Conservation (phyloP, 1,284 basidiomycete species). For the Afroboletus lepidellus region DNA sequence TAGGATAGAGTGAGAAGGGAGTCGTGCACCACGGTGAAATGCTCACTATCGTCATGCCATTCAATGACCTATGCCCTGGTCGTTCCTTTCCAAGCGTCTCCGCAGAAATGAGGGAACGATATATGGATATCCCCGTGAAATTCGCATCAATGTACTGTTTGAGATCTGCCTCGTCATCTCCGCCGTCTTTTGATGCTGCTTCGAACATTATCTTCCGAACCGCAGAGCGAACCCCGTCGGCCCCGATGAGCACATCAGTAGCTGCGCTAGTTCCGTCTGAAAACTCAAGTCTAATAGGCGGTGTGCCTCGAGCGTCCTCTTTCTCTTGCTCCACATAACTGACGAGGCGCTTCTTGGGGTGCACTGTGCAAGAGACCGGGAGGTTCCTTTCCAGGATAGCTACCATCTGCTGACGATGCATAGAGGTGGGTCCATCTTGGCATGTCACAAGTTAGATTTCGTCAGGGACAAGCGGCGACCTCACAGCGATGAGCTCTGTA, state of each 20-base stretch:
- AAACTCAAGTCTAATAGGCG: constrained; percentile 14
- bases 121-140: constrained; percentile 23
- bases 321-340: constrained; percentile 12
- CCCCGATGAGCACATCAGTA: constrained; percentile 20
- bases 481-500: constrained; percentile 1
- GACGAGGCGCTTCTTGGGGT: constrained; percentile 20
- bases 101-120: constrained; percentile 18
- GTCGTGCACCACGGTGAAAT: neutral
- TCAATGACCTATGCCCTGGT: constrained; percentile 38
- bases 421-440: constrained; percentile 9
- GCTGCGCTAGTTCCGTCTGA: constrained; percentile 20
- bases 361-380: constrained; percentile 22
- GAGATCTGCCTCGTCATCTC: neutral
- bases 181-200: constrained; percentile 3
- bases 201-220: constrained; percentile 24
- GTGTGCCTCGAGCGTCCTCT: neutral
- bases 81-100: constrained; percentile 15
- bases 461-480: neutral
- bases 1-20: neutral
- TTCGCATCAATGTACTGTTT: constrained; percentile 16
- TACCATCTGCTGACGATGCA: constrained; percentile 28
- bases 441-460: neutral
- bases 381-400: constrained; percentile 18
- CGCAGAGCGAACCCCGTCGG: constrained; percentile 20
- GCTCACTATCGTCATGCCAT: constrained; percentile 36